Evolutionary conservation across 371 early-diverging fungal genomes (phyloP), one percentile per base, ranked within the genome.

Genomic region (Mucor plumbeus): DNA sequence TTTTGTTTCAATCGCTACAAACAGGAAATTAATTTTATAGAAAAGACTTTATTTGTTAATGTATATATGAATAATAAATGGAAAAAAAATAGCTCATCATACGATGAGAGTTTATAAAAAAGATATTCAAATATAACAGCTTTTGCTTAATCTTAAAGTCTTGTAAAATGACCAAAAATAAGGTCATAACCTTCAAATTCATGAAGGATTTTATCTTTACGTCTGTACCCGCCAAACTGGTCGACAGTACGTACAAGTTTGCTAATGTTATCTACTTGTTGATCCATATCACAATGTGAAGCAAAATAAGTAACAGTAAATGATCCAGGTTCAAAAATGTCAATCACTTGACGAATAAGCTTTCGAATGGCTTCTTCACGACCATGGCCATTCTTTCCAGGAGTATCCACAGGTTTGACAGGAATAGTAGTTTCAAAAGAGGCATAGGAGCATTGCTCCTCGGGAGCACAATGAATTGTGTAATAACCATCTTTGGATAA

Each of bases 381-480:
- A 53, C 74, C 66, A 61, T 67, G 59, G 50, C 77, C 65, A 67
- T 79, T 74, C 35, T 71, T 67, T 48, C 63, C 71, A 10, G 61
- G 67, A 2, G 50, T 43, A 6, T 64, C 62, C 41, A 73, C 67
- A 34, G 68, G 68, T 55, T 76, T 71, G 26, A 91, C 85, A 11
- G 95, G 92, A 61, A 96, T 87, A 71, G 94, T 95, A 41, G 96
- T 94, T 80, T 98, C 98, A 71, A 98, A 96, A n/a, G 94, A 94
- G 15, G 98, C 98, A 70, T 96, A 98, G 19, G 97, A 96, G 87
- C 96, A 98, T 64, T 83, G 82, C n/a, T 88, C 91, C 76, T 98
- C 98, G 7, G 98, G 98, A 26, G 98, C 97, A 19, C 97, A 97
- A 69, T 98, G 98, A 75, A 96, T 92, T 35, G 94, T 97, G 75